Base-by-base conservation (phyloP, 306 rosid genomes). In the Vigna nakashimae region DNA sequence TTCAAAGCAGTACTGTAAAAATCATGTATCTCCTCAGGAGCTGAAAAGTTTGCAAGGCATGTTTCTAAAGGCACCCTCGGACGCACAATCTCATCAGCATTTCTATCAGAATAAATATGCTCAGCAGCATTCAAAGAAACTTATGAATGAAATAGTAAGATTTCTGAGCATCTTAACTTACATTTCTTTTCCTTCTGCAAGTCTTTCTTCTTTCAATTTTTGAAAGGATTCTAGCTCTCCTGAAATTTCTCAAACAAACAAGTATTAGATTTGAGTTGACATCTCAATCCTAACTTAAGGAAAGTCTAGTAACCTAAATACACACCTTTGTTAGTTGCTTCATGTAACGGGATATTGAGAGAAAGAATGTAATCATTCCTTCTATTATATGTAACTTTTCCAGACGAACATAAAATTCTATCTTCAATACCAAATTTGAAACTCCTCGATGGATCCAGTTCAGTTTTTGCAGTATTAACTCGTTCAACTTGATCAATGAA, bases 371-470 rank as follows among this genome's bases (percentile, higher is more conserved):
- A 92, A 80, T 95, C 99, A 56, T 77, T 80, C 84, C 98, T 93
- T 87, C 87, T 87, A 82, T 92, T 90, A 83, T 95, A 95, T 1
- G 94, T 85, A 88, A 95, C 96, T 83, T 95, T 95, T 83, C 99
- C 99, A 65, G 99, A 95, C 14, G 98, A 92, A 76, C 99, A 95
- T 79, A 84, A 22, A 71, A 95, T 92, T 73, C 97, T 90, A 71
- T 95, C 99, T 87, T 95, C 99, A 80, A 95, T 81, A 62, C 99
- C 99, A 80, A 95, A 92, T 89, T 91, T 92, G 87, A 95, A 95
- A 82, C 96, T 84, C 88, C 86, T 89, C 34, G 91, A 85, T 82
- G 99, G 97, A 88, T 91, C 93, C 77, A 71, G 80, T 77, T 87
- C 96, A 84, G 83, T 64, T 74, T 84, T 88, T 76, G 86, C 97